Evolutionary conservation across 345 rosid species (phyloP).

Genomic region (Ceriops zippeliana): DNA sequence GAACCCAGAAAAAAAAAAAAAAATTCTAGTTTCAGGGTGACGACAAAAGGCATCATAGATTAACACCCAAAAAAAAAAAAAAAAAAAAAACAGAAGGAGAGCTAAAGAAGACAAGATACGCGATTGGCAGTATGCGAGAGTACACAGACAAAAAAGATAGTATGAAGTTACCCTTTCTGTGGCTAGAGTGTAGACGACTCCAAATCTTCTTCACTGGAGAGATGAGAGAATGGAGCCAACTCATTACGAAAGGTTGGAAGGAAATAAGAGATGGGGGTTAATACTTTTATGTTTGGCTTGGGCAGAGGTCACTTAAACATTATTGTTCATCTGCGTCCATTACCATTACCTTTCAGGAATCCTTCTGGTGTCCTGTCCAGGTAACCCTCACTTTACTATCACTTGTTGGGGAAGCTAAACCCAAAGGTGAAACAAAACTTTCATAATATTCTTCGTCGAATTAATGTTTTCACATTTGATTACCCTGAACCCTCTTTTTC

Average conservation of each 20-base stretch:
- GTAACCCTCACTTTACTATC: neutral
- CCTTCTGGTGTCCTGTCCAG: conserved; percentile 15
- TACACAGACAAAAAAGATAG: too few relatives aligned
- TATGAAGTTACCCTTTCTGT: conserved; percentile 12
- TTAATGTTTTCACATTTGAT: conserved; percentile 4
- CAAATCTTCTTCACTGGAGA: conserved; percentile 22
- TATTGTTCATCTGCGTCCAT: neutral
- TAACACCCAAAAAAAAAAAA: neutral
- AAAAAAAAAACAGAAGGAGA: too few relatives aligned
- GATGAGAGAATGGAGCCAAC: conserved; percentile 17
- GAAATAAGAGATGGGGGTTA: neutral
- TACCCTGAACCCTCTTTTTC: neutral
- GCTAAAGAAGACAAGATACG: neutral
- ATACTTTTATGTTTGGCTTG: neutral
- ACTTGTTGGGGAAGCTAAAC: conserved; percentile 21
- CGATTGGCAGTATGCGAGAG: neutral
- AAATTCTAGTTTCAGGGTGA: neutral
- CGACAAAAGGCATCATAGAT: neutral
- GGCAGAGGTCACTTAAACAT: neutral
- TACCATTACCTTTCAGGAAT: conserved; percentile 1
- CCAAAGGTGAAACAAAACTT: neutral
- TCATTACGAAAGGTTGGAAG: conserved; percentile 16
- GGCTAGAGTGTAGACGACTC: conserved; percentile 6
- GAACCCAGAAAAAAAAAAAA: neutral
- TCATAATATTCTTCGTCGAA: neutral